phyloP scores from a whole-genome alignment of 345 rosid genomes.

The Salix brachista region DNA sequence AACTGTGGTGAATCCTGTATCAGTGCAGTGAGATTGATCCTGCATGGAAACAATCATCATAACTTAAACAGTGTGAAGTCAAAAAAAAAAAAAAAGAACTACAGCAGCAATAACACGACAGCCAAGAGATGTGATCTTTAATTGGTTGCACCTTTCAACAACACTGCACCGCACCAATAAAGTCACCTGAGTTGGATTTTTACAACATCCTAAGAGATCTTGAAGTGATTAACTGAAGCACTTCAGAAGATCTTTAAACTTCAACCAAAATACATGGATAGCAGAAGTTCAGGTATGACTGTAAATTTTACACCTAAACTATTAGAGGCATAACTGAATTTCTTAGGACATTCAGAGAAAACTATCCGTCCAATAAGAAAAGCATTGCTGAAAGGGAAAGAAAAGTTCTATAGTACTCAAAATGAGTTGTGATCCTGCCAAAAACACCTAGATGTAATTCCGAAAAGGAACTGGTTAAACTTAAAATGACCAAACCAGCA shows the following conservation, averaged over 20 bases:
- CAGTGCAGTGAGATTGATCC: conserved; percentile 26
- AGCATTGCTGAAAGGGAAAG: background rate
- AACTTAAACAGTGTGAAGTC: background rate
- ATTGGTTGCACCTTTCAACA: background rate
- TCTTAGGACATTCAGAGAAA: background rate
- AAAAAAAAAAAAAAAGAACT: too few species aligned
- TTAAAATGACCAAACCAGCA: background rate
- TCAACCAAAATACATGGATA: background rate
- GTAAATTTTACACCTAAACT: background rate
- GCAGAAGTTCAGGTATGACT: background rate
- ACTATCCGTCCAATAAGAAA: background rate
- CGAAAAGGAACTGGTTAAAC: background rate
- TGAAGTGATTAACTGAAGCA: background rate
- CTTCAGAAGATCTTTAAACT: background rate
- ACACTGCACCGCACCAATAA: background rate
- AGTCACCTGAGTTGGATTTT: background rate
- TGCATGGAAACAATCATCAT: conserved; percentile 10
- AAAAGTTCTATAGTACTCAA: background rate
- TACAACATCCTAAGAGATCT: background rate
- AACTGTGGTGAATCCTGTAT: conserved; percentile 18
- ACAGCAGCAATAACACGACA: background rate
- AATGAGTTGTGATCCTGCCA: background rate
- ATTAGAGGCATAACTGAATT: background rate
- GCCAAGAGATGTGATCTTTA: background rate
- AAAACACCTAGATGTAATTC: background rate